Conservation (phyloP, 345 rosid species). For the Eutrema heterophyllum region DNA sequence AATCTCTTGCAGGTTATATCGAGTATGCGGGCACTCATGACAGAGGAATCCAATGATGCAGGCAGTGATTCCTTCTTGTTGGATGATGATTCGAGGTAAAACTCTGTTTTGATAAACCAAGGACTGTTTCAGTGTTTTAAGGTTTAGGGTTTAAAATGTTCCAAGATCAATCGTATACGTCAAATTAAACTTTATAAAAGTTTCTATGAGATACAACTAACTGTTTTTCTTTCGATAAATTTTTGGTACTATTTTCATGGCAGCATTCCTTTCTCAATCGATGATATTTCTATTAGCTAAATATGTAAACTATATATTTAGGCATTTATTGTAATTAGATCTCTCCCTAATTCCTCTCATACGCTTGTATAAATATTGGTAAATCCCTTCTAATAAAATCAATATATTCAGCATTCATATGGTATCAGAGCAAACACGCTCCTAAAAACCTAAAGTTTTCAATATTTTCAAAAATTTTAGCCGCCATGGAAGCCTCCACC, state of each 20-base stretch:
- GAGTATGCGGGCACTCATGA: slow-evolving; percentile 95
- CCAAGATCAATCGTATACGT: background rate
- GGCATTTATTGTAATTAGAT: no score
- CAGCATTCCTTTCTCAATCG: slow-evolving; percentile 96
- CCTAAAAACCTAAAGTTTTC: no score
- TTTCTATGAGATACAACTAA: background rate
- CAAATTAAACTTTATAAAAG: background rate
- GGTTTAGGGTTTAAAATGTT: background rate
- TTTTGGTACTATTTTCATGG: background rate
- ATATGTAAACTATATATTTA: no score
- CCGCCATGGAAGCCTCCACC: no score
- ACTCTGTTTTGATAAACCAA: background rate
- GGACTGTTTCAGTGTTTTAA: no score
- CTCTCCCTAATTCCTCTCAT: no score
- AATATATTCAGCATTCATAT: no score
- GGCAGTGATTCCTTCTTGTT: slow-evolving; percentile 78
- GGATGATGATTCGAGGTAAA: slow-evolving; percentile 91
- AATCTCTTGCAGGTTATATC: slow-evolving; percentile 65
- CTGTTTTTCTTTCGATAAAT: background rate
- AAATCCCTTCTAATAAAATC: no score
- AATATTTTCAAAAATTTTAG: no score
- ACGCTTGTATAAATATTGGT: no score
- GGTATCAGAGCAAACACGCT: no score
- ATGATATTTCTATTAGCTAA: slow-evolving; percentile 52
- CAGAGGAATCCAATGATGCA: slow-evolving; percentile 89